Percentiles rank a stretch among this genome's conserved stretches.
phyloP scores from a whole-genome alignment of 2,329 filamentous ascomycete species.

The Huntiella abstrusa region DNA sequence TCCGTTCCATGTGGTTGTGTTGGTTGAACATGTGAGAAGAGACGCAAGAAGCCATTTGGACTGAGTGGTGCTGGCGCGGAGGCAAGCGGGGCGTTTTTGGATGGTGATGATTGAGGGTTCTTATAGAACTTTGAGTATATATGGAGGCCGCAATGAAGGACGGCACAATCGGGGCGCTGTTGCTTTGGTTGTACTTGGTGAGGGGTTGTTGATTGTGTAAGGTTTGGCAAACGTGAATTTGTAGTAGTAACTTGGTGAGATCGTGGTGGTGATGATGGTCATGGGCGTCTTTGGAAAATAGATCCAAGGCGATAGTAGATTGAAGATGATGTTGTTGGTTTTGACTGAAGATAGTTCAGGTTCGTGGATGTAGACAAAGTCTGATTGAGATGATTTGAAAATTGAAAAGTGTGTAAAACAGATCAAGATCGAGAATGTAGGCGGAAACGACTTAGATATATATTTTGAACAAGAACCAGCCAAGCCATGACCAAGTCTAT shows the following conservation, averaged over 20 bases:
- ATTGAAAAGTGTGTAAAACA: no score
- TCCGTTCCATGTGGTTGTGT: conserved; percentile 18
- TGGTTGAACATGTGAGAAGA: neutral
- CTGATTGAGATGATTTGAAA: no score
- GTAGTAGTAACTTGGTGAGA: neutral
- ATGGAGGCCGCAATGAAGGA: neutral
- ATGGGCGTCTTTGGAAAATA: neutral
- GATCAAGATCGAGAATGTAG: no score
- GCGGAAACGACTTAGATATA: no score
- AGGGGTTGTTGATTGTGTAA: neutral
- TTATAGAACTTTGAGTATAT: neutral
- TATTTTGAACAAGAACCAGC: no score
- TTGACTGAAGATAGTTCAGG: no score
- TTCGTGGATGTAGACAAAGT: no score
- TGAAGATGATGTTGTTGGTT: neutral
- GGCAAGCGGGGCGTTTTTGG: neutral
- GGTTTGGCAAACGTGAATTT: neutral
- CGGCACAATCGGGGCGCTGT: neutral
- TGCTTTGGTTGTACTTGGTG: neutral
- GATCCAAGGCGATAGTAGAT: neutral
- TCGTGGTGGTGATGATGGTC: neutral
- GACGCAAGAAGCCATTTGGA: conserved; percentile 3
- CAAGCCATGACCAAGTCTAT: no score
- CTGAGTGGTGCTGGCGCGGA: neutral
- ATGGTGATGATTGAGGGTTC: neutral